phyloP scores from a whole-genome alignment of 2,329 filamentous ascomycete species.

The Penicillium sp. region DNA sequence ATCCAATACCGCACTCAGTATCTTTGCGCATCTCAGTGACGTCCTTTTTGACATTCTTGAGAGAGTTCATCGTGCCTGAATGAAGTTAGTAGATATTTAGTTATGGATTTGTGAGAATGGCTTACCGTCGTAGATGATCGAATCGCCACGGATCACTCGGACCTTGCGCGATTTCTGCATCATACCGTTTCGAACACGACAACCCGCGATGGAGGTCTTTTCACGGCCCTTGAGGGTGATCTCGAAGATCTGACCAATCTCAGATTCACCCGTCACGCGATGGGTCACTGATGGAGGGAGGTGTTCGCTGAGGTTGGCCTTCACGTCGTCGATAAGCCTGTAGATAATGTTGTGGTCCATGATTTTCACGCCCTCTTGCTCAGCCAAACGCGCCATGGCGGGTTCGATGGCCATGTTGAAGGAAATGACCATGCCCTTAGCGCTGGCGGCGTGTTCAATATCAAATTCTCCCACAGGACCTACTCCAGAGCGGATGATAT shows the following conservation, averaged over 20 bases:
- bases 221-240: conserved; percentile 76
- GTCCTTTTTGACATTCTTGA: conserved; percentile 93
- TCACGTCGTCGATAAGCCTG: conserved; percentile 54
- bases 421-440: conserved; percentile 76
- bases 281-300: conserved; percentile 69
- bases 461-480: conserved; percentile 85
- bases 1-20: conserved; percentile 88
- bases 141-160: conserved; percentile 71
- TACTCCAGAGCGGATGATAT: conserved; percentile 75
- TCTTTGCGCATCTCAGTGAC: conserved; percentile 88
- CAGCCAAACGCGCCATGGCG: conserved; percentile 71
- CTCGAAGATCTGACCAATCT: conserved; percentile 79
- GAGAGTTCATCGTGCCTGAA: conserved; percentile 73
- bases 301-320: conserved; percentile 67
- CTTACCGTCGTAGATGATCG: conserved; percentile 82
- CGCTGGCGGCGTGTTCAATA: conserved; percentile 80
- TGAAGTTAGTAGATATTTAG: conserved; percentile 9
- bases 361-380: conserved; percentile 72
- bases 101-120: background rate
- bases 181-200: conserved; percentile 80
- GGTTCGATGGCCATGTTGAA: conserved; percentile 78
- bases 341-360: conserved; percentile 76
- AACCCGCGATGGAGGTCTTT: conserved; percentile 80
- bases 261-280: conserved; percentile 83
- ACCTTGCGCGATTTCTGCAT: conserved; percentile 68